A percentile compares a stretch with the other conserved stretches of the same genome.
phyloP scores from a whole-genome alignment of 2,329 filamentous ascomycete species.

The Fusarium falciforme region DNA sequence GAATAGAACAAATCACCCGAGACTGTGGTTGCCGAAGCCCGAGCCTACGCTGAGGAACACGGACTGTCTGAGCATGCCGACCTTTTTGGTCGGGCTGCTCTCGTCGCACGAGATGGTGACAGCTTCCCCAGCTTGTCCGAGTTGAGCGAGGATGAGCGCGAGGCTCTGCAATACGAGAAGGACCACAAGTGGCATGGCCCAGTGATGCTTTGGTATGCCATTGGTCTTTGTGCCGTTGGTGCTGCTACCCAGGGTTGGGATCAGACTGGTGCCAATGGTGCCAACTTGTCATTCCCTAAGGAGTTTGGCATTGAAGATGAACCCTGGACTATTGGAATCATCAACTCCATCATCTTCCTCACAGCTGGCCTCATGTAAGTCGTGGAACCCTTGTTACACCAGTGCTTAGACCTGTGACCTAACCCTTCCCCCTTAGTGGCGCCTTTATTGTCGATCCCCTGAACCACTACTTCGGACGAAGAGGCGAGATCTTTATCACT shows the following conservation, averaged over 20 bases:
- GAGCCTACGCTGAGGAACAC: constrained; percentile 61
- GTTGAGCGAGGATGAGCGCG: constrained; percentile 51
- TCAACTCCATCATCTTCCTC: constrained; percentile 50
- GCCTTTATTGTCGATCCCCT: constrained; percentile 61
- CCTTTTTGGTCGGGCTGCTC: constrained; percentile 52
- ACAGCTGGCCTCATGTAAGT: constrained; percentile 69
- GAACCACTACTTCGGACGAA: constrained; percentile 73
- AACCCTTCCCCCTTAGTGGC: constrained; percentile 7
- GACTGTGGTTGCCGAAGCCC: constrained; percentile 53
- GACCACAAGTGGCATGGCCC: constrained; percentile 70
- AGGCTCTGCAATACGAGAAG: constrained; percentile 55
- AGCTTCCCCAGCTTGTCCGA: constrained; percentile 43
- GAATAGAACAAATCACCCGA: neutral
- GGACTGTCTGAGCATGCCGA: constrained; percentile 61
- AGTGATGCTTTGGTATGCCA: constrained; percentile 55
- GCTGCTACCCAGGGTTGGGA: constrained; percentile 72
- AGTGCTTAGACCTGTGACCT: constrained; percentile 1
- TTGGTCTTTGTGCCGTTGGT: constrained; percentile 65
- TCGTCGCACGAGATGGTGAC: constrained; percentile 49
- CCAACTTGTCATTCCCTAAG: constrained; percentile 69
- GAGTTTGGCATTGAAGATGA: constrained; percentile 54
- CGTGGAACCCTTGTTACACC: neutral
- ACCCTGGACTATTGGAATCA: constrained; percentile 54
- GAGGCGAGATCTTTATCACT: constrained; percentile 73
- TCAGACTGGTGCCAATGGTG: constrained; percentile 71